Conservation (phyloP, 2,329 filamentous ascomycete genomes). For the Colletotrichum godetiae region DNA sequence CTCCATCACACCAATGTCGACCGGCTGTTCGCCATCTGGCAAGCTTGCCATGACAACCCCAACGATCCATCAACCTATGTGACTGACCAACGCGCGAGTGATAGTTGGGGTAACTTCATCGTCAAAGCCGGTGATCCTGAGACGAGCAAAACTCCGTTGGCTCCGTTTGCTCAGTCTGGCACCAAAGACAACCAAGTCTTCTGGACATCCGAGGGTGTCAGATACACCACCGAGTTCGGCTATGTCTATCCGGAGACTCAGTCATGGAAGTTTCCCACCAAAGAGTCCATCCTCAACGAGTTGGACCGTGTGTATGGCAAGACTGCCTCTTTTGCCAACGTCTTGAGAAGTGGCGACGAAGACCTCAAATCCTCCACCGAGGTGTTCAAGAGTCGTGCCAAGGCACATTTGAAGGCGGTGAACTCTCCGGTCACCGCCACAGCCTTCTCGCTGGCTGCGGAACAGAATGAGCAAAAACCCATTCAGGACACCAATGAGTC, state of each 20-base stretch:
- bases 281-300: conserved; percentile 37
- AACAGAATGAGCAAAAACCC: background rate
- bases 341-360: conserved; percentile 6
- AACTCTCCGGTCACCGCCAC: background rate
- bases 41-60: conserved; percentile 28
- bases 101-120: conserved; percentile 44
- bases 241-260: conserved; percentile 44
- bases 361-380: conserved; percentile 13
- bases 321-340: conserved; percentile 28
- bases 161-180: conserved; percentile 39
- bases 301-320: conserved; percentile 23
- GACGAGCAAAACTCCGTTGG: conserved; percentile 37
- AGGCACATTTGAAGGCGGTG: conserved; percentile 12
- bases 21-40: conserved; percentile 33
- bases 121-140: conserved; percentile 39
- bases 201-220: conserved; percentile 43
- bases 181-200: conserved; percentile 34
- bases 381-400: conserved; percentile 19
- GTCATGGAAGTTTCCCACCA: conserved; percentile 37
- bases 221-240: conserved; percentile 40
- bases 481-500: background rate
- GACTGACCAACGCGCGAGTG: conserved; percentile 3
- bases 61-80: conserved; percentile 22
- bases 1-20: conserved; percentile 45
- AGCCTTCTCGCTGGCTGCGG: background rate